These are phyloP conservation scores for Tremellales sp. DNA, from an alignment of 1,284 basidiomycete species.

Conservation along the genomic window DNA sequence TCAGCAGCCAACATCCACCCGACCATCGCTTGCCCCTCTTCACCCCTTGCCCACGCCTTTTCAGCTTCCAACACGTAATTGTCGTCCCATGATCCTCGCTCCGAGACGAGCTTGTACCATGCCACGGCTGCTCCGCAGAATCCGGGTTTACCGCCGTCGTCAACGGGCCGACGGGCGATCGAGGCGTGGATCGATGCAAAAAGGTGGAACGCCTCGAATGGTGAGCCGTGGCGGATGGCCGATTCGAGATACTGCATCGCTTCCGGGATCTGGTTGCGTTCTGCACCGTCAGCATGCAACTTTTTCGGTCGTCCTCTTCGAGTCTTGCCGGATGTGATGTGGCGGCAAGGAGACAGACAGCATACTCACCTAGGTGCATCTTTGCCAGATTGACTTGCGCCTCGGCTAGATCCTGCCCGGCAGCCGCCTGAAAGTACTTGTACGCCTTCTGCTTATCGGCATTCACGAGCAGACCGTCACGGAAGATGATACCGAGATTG, in stretches of 20 bases:
- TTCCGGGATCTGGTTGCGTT: constrained; percentile 40
- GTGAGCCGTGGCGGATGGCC: constrained; percentile 77
- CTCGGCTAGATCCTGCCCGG: constrained; percentile 78
- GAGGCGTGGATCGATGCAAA: constrained; percentile 71
- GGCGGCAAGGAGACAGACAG: too few relatives aligned
- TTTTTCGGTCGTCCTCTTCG: not conserved
- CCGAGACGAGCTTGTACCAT: constrained; percentile 79
- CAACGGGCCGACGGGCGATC: constrained; percentile 50
- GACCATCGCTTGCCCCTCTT: constrained; percentile 60
- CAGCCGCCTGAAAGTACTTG: constrained; percentile 70
- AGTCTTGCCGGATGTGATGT: not conserved
- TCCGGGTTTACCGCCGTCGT: constrained; percentile 35
- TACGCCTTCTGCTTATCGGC: constrained; percentile 55
- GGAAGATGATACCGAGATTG: constrained; percentile 82
- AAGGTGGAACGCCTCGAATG: constrained; percentile 89
- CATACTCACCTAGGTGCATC: constrained; percentile 65
- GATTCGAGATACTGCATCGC: constrained; percentile 73
- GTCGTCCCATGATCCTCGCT: constrained; percentile 82
- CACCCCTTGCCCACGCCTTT: constrained; percentile 67
- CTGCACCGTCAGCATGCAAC: constrained; percentile 14
- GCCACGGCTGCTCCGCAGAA: constrained; percentile 78
- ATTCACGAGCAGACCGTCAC: constrained; percentile 76
- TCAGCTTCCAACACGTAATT: constrained; percentile 81
- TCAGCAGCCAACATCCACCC: constrained; percentile 94
- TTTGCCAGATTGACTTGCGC: constrained; percentile 88